A percentile compares a stretch with the other conserved stretches of the same genome.
Evolutionary conservation across 2,329 filamentous ascomycete species (phyloP).

Genomic region (Drechslerella dactyloides): DNA sequence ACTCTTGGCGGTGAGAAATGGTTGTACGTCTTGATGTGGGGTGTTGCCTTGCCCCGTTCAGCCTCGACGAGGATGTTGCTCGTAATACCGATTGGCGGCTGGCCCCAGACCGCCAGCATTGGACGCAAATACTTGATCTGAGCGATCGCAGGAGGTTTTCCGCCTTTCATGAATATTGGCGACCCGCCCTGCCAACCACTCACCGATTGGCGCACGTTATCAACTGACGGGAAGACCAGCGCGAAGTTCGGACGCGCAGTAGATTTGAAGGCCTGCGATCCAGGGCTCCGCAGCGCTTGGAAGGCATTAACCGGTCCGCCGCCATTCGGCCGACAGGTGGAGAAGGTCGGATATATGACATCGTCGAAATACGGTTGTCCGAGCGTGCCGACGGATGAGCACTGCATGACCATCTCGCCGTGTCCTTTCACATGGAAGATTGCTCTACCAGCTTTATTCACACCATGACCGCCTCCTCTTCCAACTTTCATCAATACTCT

Average conservation of each 20-base stretch:
- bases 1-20: slow-evolving; percentile 36
- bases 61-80: slow-evolving; percentile 32
- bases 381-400: slow-evolving; percentile 34
- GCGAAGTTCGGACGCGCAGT: slow-evolving; percentile 65
- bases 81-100: slow-evolving; percentile 8
- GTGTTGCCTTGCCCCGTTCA: slow-evolving; percentile 67
- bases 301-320: slow-evolving; percentile 59
- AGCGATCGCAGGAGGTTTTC: slow-evolving; percentile 72
- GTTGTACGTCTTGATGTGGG: slow-evolving; percentile 86
- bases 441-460: slow-evolving; percentile 22
- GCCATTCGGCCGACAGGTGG: slow-evolving; percentile 58
- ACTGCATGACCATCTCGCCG: slow-evolving; percentile 62
- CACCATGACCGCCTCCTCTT: slow-evolving; percentile 26
- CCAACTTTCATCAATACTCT: slow-evolving; percentile 62
- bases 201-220: slow-evolving; percentile 76
- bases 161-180: slow-evolving; percentile 81
- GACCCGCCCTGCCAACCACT: slow-evolving; percentile 78
- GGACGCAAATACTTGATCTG: slow-evolving; percentile 76
- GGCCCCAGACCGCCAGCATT: slow-evolving; percentile 75
- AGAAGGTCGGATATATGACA: slow-evolving; percentile 33
- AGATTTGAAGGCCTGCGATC: slow-evolving; percentile 54
- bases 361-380: slow-evolving; percentile 30
- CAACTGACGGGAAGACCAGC: slow-evolving; percentile 79
- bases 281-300: slow-evolving; percentile 34
- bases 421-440: slow-evolving; percentile 58